Evolutionary conservation across 768 basidiomycete species (phyloP).

Genomic region (Hericium alpestre): DNA sequence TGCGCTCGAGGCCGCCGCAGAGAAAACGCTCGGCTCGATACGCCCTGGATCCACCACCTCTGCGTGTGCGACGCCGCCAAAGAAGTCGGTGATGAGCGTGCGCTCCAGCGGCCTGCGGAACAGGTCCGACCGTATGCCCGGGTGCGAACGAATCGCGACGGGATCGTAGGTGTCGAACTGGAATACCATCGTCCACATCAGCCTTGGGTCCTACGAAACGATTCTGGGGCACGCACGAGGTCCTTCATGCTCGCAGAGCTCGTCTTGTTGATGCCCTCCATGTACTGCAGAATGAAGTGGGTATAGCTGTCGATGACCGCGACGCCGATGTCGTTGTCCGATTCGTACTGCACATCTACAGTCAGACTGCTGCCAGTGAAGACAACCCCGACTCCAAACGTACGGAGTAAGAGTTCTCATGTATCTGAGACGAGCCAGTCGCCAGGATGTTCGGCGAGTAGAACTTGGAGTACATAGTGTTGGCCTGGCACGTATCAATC

Average conservation of each 20-base stretch:
- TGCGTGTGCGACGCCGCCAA: conserved; percentile 74
- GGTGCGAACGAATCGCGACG: conserved; percentile 65
- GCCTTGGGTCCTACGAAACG: too few relatives aligned
- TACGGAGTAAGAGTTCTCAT: conserved; percentile 90
- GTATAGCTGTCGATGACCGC: conserved; percentile 94
- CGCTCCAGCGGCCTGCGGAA: conserved; percentile 58
- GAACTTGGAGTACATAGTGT: conserved; percentile 87
- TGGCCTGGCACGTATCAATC: conserved; percentile 97
- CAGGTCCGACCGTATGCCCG: conserved; percentile 82
- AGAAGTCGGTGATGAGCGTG: conserved; percentile 55
- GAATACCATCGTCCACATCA: too few relatives aligned
- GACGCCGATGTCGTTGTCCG: conserved; percentile 89
- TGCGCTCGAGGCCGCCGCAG: too few relatives aligned
- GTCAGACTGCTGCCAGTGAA: not conserved
- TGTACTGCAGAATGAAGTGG: conserved; percentile 80
- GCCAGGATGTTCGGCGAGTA: conserved; percentile 91
- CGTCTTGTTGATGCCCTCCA: conserved; percentile 91
- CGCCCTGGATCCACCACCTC: conserved; percentile 41
- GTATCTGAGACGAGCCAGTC: conserved; percentile 75
- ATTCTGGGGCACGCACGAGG: conserved; percentile 42
- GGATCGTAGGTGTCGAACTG: conserved; percentile 79
- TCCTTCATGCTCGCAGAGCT: conserved; percentile 71
- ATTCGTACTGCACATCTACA: conserved; percentile 55
- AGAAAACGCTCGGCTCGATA: not conserved
- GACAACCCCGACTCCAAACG: conserved; percentile 15